Conservation (phyloP, 768 basidiomycete genomes). For the Hydnomerulius pinastri region DNA sequence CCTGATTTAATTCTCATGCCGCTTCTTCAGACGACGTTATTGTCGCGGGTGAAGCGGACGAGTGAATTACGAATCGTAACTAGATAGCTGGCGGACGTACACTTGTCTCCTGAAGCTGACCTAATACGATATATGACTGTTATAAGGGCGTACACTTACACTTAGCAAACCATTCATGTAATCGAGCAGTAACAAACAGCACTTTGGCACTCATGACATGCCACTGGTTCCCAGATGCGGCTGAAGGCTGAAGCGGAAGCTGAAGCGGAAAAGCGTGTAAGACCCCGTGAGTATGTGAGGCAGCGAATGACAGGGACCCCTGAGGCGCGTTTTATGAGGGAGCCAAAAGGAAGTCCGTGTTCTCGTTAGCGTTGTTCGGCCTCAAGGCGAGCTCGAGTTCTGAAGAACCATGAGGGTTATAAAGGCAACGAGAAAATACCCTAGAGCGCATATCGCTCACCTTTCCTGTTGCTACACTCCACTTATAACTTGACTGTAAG, state of each 20-base stretch:
- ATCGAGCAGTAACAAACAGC: slow-evolving; percentile 17
- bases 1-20: slow-evolving; percentile 1
- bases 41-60: slow-evolving; percentile 67
- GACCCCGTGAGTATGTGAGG: no score
- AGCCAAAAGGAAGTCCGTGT: no score
- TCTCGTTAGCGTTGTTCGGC: not conserved
- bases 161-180: slow-evolving; percentile 23
- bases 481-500: not conserved
- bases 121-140: no score
- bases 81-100: slow-evolving; percentile 15
- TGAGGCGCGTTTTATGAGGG: no score
- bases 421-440: not conserved
- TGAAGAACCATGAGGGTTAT: not conserved
- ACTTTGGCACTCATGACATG: no score
- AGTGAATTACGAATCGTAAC: slow-evolving; percentile 40
- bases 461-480: not conserved
- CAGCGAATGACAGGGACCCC: not conserved
- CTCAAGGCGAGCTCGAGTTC: not conserved
- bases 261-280: no score
- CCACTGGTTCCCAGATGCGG: no score
- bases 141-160: slow-evolving; percentile 14
- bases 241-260: no score
- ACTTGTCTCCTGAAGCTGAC: no score
- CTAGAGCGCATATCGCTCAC: not conserved
- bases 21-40: slow-evolving; percentile 71